phyloP scores from a whole-genome alignment of 1,284 basidiomycete species.

The Moesziomyces antarcticus region DNA sequence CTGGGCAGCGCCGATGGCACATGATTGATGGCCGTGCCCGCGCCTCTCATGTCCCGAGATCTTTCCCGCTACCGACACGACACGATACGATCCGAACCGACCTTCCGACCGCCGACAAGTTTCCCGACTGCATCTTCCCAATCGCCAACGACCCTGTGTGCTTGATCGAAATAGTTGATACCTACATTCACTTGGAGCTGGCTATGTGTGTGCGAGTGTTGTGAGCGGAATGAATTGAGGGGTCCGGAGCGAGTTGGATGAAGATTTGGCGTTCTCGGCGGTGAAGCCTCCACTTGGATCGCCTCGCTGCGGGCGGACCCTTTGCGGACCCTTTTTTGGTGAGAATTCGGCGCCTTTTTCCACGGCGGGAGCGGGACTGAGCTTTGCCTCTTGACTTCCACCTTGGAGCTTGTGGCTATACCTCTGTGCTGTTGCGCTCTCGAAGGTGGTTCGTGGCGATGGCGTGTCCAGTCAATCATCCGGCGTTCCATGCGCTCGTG shows the following conservation, averaged over 20 bases:
- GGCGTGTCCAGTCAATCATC: conserved; percentile 62
- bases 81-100: background rate
- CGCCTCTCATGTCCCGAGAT: conserved; percentile 32
- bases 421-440: too few species aligned
- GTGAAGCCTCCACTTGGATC: too few species aligned
- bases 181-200: background rate
- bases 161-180: conserved; percentile 8
- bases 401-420: too few species aligned
- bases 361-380: too few species aligned
- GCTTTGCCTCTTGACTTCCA: too few species aligned
- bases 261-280: too few species aligned
- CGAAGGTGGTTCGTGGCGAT: conserved; percentile 11
- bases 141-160: conserved; percentile 3
- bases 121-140: background rate
- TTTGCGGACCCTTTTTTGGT: too few species aligned
- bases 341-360: too few species aligned
- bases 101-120: background rate
- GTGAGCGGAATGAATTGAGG: background rate
- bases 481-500: conserved; percentile 58
- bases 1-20: background rate
- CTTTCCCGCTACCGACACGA: background rate
- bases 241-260: too few species aligned
- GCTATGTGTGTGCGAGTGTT: background rate
- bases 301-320: too few species aligned
- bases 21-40: conserved; percentile 32